Base-by-base conservation (phyloP, 495 filamentous ascomycete species). In the Penicillium mononematosum region DNA sequence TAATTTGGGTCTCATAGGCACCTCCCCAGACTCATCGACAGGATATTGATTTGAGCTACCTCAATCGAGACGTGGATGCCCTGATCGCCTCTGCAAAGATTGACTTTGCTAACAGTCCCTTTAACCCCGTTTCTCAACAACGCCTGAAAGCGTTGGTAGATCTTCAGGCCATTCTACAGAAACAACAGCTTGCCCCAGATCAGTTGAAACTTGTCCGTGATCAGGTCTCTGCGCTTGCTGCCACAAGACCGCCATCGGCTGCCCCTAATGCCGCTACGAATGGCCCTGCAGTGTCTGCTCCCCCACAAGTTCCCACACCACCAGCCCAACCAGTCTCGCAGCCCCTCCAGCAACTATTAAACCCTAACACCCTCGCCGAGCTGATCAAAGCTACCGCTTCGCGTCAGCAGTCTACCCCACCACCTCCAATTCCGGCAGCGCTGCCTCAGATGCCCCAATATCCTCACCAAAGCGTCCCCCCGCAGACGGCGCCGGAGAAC, bases 91-190 rank as follows among this genome's bases (percentile, higher is more conserved):
- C 80, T 54, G 84, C 86, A 47, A 85, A 85, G 71, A 81, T 77
- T 58, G 86, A 90, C 58, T 88, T 88, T 73, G 87, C 86, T 58
- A 81, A 81, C 49, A 88, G 84, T 70, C 86, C 85, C 39, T 81
- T 83, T 74, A 88, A 96, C 77, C 74, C 78, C 70, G 81, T 83
- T 66, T 79, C 87, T 60, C 86, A 91, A 73, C 84, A 83, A 57
- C 88, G 86, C 64, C 73, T 98, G 65, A 88, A 92, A 70, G 91
- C 92, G 19, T 81, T 98, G 61, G 74, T 95, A 71, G 90, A 93
- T 71, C 81, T 98, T 59, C 88, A 96, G 74, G 82, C 71, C 45
- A 85, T 96, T 65, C 75, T 98, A 72, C 81, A 88, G 65, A 85
- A 78, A 60, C 89, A 90, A 66, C 83, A 90, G 63, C 81, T 96